Conservation (phyloP, 2,329 filamentous ascomycete genomes). For the Fusarium chaquense region DNA sequence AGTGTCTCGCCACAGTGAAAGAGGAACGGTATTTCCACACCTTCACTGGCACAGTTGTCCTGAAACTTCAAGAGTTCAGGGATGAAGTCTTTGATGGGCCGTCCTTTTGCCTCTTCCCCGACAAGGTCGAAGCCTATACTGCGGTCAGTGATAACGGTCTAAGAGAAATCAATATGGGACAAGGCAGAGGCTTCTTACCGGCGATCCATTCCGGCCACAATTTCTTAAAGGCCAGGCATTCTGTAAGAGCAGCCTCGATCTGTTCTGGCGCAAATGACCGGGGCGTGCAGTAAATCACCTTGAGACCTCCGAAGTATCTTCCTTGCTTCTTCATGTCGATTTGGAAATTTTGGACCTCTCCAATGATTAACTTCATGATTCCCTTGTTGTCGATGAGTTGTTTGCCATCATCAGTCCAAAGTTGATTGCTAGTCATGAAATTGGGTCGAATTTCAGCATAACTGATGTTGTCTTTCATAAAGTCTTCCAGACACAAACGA, state of each 20-base stretch:
- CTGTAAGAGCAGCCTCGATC: constrained; percentile 66
- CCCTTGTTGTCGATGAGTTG: constrained; percentile 64
- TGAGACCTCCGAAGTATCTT: constrained; percentile 70
- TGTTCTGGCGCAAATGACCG: constrained; percentile 64
- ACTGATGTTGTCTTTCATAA: constrained; percentile 74
- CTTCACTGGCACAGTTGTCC: constrained; percentile 59
- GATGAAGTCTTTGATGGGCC: constrained; percentile 68
- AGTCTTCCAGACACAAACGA: constrained; percentile 67
- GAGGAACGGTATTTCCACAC: constrained; percentile 74
- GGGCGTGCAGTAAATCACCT: constrained; percentile 79
- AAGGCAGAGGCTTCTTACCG: constrained; percentile 57
- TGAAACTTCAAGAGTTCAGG: constrained; percentile 68
- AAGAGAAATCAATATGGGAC: too few relatives aligned
- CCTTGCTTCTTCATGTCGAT: constrained; percentile 43
- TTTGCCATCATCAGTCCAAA: constrained; percentile 69
- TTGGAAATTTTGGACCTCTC: constrained; percentile 65
- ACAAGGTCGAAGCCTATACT: constrained; percentile 74
- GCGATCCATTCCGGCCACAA: constrained; percentile 71
- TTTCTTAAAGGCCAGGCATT: constrained; percentile 72
- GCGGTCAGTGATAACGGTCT: neutral
- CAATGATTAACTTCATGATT: constrained; percentile 71
- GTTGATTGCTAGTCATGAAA: constrained; percentile 72
- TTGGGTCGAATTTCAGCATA: constrained; percentile 79
- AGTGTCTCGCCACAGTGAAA: constrained; percentile 84
- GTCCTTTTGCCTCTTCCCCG: constrained; percentile 73